Conservation (phyloP, 148 eudicot genomes). For the Amaranthus hypochondriacus region DNA sequence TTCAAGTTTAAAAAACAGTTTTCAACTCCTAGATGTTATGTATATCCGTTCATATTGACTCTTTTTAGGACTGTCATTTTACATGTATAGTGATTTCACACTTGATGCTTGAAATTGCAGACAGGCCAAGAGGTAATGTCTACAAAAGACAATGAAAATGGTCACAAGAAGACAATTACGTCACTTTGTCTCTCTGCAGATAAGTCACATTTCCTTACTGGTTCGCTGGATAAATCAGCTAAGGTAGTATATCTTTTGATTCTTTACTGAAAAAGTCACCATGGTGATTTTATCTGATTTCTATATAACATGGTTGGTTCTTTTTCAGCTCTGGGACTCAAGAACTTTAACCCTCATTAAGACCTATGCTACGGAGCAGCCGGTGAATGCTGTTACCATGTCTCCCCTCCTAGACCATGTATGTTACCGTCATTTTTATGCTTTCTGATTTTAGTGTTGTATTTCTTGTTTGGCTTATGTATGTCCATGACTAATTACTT, state of each 20-base stretch:
- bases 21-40: background rate
- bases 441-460: background rate
- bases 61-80: background rate
- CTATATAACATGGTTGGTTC: constrained; percentile 2
- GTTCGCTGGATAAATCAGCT: constrained; percentile 89
- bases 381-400: constrained; percentile 92
- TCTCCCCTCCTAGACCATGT: constrained; percentile 93
- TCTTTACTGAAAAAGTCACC: background rate
- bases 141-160: constrained; percentile 59
- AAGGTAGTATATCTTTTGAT: constrained; percentile 42
- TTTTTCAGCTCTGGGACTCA: constrained; percentile 78
- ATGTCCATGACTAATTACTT: background rate
- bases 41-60: background rate
- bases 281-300: background rate
- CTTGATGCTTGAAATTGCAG: constrained; percentile 32
- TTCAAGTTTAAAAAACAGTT: background rate
- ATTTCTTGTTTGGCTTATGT: background rate
- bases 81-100: constrained; percentile 3
- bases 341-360: constrained; percentile 72
- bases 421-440: constrained; percentile 21
- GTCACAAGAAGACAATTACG: constrained; percentile 68
- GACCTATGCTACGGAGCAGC: constrained; percentile 74
- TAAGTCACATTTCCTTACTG: constrained; percentile 81
- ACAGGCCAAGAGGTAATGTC: constrained; percentile 69
- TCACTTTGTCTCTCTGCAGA: constrained; percentile 76